Conservation (phyloP, 108 stramenopile genomes). For the Conticribra guillardii region DNA sequence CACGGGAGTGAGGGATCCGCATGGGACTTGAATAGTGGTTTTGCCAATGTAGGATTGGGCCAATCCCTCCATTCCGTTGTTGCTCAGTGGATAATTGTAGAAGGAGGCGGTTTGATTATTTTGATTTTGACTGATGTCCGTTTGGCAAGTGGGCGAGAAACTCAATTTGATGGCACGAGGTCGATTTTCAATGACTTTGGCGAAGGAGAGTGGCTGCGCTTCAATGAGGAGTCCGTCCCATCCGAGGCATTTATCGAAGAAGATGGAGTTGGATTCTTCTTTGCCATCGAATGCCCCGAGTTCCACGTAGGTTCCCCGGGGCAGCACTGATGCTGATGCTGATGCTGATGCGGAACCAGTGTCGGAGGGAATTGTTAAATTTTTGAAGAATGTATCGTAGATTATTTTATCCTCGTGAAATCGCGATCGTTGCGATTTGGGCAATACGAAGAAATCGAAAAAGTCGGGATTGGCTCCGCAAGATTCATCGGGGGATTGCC, state of each 20-base stretch:
- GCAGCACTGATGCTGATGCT: constrained; percentile 7
- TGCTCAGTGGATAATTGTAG: constrained; percentile 44
- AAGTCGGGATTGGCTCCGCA: constrained; percentile 10
- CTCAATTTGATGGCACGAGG: constrained; percentile 54
- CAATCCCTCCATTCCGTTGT: constrained; percentile 47
- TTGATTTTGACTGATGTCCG: constrained; percentile 5
- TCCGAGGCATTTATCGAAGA: constrained; percentile 52
- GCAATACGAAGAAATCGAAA: constrained; percentile 12
- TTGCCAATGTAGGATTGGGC: constrained; percentile 33
- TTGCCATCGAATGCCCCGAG: constrained; percentile 65
- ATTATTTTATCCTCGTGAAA: constrained; percentile 48
- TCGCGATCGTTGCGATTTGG: constrained; percentile 9
- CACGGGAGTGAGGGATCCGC: constrained; percentile 52
- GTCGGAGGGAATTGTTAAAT: background rate
- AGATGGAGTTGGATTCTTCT: constrained; percentile 50
- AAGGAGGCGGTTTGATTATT: constrained; percentile 28
- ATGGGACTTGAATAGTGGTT: constrained; percentile 52
- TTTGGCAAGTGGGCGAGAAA: constrained; percentile 56
- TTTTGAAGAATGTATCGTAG: constrained; percentile 42
- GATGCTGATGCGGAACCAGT: background rate
- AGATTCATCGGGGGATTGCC: background rate
- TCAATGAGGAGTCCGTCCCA: constrained; percentile 52
- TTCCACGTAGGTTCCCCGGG: constrained; percentile 55
- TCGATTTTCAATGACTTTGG: constrained; percentile 41
- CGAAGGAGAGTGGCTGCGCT: constrained; percentile 28